A percentile compares a stretch with the other conserved stretches of the same genome.
Evolutionary conservation across 164 flowering plant genomes (phyloP).

Genomic region (Magnolia changhungtana): DNA sequence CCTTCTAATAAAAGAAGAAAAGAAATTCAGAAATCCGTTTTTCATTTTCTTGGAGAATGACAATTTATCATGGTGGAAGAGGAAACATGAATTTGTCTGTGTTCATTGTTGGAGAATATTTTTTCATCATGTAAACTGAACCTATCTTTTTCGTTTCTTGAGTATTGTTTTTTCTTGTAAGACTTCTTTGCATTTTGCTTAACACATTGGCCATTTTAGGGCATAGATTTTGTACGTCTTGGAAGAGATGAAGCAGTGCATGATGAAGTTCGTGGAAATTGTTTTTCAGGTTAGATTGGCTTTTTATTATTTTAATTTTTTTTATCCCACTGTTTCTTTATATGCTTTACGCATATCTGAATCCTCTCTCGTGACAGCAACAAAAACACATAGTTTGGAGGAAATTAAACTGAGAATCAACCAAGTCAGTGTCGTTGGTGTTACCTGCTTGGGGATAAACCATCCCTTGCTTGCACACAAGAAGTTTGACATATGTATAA

Average conservation of each 20-base stretch:
- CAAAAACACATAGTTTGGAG: conserved; percentile 45
- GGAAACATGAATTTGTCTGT: neutral
- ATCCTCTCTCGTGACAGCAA: conserved; percentile 36
- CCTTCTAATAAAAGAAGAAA: too few relatives aligned
- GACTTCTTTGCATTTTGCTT: conserved; percentile 4
- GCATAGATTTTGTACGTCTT: conserved; percentile 83
- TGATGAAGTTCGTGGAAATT: conserved; percentile 64
- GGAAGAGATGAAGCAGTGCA: conserved; percentile 86
- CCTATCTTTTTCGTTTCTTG: too few relatives aligned
- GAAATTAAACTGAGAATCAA: conserved; percentile 61
- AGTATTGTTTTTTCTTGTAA: neutral
- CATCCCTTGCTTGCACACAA: conserved; percentile 80
- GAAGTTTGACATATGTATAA: conserved; percentile 91
- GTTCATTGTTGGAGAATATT: neutral
- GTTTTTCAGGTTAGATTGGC: conserved; percentile 63
- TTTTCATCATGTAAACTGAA: neutral
- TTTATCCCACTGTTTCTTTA: neutral
- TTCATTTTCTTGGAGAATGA: neutral
- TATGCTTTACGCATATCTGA: neutral
- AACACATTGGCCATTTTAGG: conserved; percentile 36
- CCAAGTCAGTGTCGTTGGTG: conserved; percentile 79
- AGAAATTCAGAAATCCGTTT: too few relatives aligned
- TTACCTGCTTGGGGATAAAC: conserved; percentile 87
- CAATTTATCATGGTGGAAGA: neutral
- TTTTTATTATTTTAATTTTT: neutral